Evolutionary conservation across 2,329 filamentous ascomycete species (phyloP), one percentile per base, ranked within the genome.

Genomic region (Cytospora leucostoma): DNA sequence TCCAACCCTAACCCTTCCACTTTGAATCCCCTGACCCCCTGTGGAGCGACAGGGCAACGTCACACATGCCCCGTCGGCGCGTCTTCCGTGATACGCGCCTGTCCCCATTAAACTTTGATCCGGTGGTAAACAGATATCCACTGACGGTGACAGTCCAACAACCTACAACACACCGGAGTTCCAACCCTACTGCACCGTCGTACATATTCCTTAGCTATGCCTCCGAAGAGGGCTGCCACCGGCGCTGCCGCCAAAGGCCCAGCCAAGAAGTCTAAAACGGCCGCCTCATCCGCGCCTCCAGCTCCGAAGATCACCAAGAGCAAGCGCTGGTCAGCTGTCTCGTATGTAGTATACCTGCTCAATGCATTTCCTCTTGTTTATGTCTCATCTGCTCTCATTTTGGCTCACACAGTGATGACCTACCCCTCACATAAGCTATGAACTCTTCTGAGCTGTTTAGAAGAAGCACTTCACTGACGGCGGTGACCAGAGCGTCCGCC

Each of bases 171-270:
- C 44, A 21, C n/a, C n/a, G 8, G 4, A 7, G 12, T 47, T 19
- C n/a, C 8, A 17, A n/a, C 3, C 38, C 13, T 7, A n/a, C 38
- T n/a, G 7, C 44, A 47, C 2, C n/a, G 17, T 19, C 19, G 13
- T 40, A 4, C 12, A 8, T 4, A 47, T 4, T 10, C 11, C n/a
- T 12, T 7, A 15, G n/a, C 17, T n/a, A 61, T 61, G 58, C 58
- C 58, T 61, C 58, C 58, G 7, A 61, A 61, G 15, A 34, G 58
- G 33, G 13, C 34, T 15, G 58, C 58, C 4, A 17, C 58, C 6
- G 21, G 34, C 21, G 19, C 56, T 10, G 58, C 58, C 34, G 19
- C 27, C 33, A 51, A 61, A n/a, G 34, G 44, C 12, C 49, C 21
- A 7, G 32, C 58, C 17, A 61, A 61, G 38, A 61, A 54, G 49